These are phyloP conservation scores for Zostera marina DNA, from an alignment of 116 monocot species.

Conservation along the genomic window DNA sequence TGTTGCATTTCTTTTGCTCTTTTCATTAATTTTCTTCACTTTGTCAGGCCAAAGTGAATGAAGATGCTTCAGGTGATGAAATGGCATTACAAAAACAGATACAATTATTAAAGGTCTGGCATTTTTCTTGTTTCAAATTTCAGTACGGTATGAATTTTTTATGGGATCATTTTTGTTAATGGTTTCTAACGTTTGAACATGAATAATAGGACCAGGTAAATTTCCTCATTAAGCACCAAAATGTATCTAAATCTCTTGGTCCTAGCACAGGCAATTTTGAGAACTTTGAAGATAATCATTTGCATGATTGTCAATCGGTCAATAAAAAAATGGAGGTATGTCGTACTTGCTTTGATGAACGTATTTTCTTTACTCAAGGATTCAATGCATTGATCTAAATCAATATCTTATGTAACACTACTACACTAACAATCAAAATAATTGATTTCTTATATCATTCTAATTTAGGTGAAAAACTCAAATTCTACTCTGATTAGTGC, in stretches of 20 bases:
- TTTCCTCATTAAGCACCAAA: constrained; percentile 29
- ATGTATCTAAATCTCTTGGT: constrained; percentile 12
- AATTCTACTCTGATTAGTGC: constrained; percentile 34
- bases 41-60: constrained; percentile 65
- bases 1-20: not conserved
- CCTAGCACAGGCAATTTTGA: constrained; percentile 9
- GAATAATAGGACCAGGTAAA: constrained; percentile 31
- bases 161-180: not conserved
- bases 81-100: constrained; percentile 47
- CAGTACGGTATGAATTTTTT: not conserved
- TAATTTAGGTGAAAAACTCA: constrained; percentile 21
- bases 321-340: not conserved
- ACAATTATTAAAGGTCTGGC: constrained; percentile 33
- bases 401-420: not conserved
- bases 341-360: too few species aligned
- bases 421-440: not conserved
- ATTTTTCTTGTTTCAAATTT: constrained; percentile 3
- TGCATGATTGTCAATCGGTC: constrained; percentile 1
- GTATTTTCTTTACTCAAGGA: not conserved
- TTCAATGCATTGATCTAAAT: not conserved
- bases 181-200: not conserved
- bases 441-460: not conserved
- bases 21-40: not conserved
- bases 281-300: constrained; percentile 7
- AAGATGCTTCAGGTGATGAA: constrained; percentile 62